phyloP scores from a whole-genome alignment of 106 monocot genomes.

The Platanthera zijinensis region DNA sequence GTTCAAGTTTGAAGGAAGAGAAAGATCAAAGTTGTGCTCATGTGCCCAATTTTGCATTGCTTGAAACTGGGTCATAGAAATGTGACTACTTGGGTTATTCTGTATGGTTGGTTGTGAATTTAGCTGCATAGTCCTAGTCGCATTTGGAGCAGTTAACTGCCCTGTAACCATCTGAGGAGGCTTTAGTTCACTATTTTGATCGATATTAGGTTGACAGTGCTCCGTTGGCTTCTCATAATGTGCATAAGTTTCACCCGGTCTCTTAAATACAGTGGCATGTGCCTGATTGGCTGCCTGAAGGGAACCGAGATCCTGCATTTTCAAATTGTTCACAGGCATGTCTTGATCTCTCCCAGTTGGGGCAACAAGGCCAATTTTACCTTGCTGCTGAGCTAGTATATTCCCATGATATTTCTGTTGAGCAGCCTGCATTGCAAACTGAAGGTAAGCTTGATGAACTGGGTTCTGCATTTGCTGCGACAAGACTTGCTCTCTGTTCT shows the following conservation, averaged over 20 bases:
- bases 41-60: slow-evolving; percentile 79
- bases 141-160: slow-evolving; percentile 24
- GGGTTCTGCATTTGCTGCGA: slow-evolving; percentile 43
- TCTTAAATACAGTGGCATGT: slow-evolving; percentile 22
- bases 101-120: slow-evolving; percentile 25
- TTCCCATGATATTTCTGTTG: slow-evolving; percentile 63
- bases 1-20: slow-evolving; percentile 61
- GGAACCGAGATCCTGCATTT: slow-evolving; percentile 71
- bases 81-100: slow-evolving; percentile 43
- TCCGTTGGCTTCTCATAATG: slow-evolving; percentile 34
- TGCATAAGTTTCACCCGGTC: slow-evolving; percentile 24
- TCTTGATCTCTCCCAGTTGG: slow-evolving; percentile 46
- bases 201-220: slow-evolving; percentile 19
- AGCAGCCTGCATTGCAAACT: slow-evolving; percentile 52
- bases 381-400: slow-evolving; percentile 45
- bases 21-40: slow-evolving; percentile 73
- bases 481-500: slow-evolving; percentile 27
- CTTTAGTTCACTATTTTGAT: slow-evolving; percentile 40
- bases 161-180: slow-evolving; percentile 33
- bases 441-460: slow-evolving; percentile 56
- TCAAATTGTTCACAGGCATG: slow-evolving; percentile 25
- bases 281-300: slow-evolving; percentile 38
- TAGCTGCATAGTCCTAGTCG: slow-evolving; percentile 31
- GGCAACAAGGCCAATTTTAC: slow-evolving; percentile 32
- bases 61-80: slow-evolving; percentile 52